A percentile compares a stretch with the other conserved stretches of the same genome.
These are phyloP conservation scores for Erysimum cheiri DNA, from an alignment of 441 rosid species.

Conservation along the genomic window DNA sequence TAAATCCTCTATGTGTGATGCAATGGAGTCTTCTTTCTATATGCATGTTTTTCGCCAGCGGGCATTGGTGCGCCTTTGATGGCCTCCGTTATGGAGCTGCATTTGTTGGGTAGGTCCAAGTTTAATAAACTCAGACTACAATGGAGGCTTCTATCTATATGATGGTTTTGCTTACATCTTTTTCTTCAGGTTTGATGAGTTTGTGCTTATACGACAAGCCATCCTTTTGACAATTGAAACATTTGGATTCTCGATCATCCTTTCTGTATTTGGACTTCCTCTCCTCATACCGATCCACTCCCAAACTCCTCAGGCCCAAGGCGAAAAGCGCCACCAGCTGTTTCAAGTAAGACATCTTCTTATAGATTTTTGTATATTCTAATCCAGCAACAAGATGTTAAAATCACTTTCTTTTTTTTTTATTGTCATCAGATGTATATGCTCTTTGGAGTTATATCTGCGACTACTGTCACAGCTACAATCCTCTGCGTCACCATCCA, in stretches of 20 bases:
- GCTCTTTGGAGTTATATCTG: constrained; percentile 71
- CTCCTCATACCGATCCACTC: constrained; percentile 51
- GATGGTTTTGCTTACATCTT: constrained; percentile 13
- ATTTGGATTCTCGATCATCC: constrained; percentile 86
- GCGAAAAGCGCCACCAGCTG: constrained; percentile 46
- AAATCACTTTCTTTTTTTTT: constrained; percentile 23
- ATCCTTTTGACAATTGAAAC: constrained; percentile 87
- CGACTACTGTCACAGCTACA: constrained; percentile 66
- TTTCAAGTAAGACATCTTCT: constrained; percentile 55
- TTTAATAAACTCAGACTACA: constrained; percentile 6
- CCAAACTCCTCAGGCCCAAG: constrained; percentile 43
- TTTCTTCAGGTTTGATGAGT: constrained; percentile 89
- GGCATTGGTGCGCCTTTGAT: constrained; percentile 99
- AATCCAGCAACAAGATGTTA: constrained; percentile 16
- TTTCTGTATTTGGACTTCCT: constrained; percentile 86
- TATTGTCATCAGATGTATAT: constrained; percentile 61
- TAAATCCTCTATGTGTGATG: constrained; percentile 66
- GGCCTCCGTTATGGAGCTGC: constrained; percentile 99
- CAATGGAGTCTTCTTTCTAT: constrained; percentile 90
- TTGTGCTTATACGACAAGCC: constrained; percentile 84
- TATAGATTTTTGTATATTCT: constrained; percentile 11
- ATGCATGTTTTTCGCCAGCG: constrained; percentile 85
- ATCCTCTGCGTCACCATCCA: constrained; percentile 81
- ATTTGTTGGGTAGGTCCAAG: constrained; percentile 81
- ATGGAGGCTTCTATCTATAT: constrained; percentile 3